Evolutionary conservation across 1,284 basidiomycete species (phyloP), one percentile per base, ranked within the genome.

Genomic region (Bondarzewia mesenterica): DNA sequence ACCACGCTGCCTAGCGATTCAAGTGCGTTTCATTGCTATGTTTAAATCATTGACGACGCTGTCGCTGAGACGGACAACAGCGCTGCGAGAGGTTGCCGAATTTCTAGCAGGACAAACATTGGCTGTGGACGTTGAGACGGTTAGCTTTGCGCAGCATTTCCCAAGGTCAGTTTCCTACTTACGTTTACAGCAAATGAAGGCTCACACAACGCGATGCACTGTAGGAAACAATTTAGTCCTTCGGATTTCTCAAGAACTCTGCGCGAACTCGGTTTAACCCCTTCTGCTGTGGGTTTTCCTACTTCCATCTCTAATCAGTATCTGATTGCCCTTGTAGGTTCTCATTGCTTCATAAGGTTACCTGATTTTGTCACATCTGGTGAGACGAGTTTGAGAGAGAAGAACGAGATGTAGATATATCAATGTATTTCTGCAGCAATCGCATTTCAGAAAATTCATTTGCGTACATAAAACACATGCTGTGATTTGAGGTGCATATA

Each of bases 41-140:
- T 36, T 36, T 49, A 10, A 16, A 37, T n/a, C 37, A 49, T n/a
- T 42, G 38, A 25, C 39, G 41, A 43, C 35, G 47, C 29, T 25
- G 26, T 18, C 12, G 3, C 23, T 36, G 37, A 41, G 32, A 47
- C 46, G 27, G n/a, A 22, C 39, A 1, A 10, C 54, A 92, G 89
- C 87, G 3, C 69, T 96, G 42, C 73, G 78, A 5, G 85, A 88
- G 55, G 89, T 94, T 1, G 90, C 89, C n/a, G 89, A 93, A 63
- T 93, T 75, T 63, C 67, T 95, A 27, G 89, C 87, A 7, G 77
- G 74, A 1, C 89, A 95, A 65, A 77, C 75, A 36, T 63, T 86
- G 23, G 62, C 67, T 2, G 78, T 89, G 36, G 77, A 83, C 53
- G 86, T 85, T 6, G 84, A 91, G 41, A 85, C 82, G 0, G 80